Evolutionary conservation across 83 land plant species (phyloP).

Genomic region (Picea abies): DNA sequence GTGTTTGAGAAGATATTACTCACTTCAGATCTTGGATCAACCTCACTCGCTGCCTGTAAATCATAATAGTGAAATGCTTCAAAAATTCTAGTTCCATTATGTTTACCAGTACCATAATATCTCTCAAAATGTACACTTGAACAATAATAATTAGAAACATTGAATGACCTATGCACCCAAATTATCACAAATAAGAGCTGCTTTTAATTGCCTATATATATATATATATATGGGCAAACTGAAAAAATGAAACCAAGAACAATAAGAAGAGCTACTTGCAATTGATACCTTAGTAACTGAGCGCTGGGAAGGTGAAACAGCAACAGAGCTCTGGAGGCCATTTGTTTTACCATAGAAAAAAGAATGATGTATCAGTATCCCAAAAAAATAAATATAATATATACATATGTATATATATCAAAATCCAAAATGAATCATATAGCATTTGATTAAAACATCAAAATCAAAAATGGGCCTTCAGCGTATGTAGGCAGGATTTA

Average conservation of each 20-base stretch:
- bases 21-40: slow-evolving; percentile 15
- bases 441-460: too few relatives aligned
- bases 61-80: not conserved
- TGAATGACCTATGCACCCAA: too few relatives aligned
- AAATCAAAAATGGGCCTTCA: too few relatives aligned
- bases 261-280: not conserved
- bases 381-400: not conserved
- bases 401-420: not conserved
- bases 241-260: not conserved
- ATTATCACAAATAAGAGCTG: too few relatives aligned
- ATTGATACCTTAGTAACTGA: not conserved
- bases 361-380: too few relatives aligned
- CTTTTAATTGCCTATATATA: too few relatives aligned
- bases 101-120: not conserved
- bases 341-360: too few relatives aligned
- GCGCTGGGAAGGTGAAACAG: not conserved
- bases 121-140: not conserved
- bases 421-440: too few relatives aligned
- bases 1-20: not conserved
- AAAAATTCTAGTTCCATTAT: not conserved
- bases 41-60: not conserved
- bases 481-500: too few relatives aligned
- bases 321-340: not conserved
- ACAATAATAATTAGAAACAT: too few relatives aligned
- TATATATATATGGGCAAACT: not conserved